A percentile compares a stretch with the other conserved stretches of the same genome.
phyloP scores from a whole-genome alignment of 2,329 filamentous ascomycete genomes.

The Ceratocystis huliohia region DNA sequence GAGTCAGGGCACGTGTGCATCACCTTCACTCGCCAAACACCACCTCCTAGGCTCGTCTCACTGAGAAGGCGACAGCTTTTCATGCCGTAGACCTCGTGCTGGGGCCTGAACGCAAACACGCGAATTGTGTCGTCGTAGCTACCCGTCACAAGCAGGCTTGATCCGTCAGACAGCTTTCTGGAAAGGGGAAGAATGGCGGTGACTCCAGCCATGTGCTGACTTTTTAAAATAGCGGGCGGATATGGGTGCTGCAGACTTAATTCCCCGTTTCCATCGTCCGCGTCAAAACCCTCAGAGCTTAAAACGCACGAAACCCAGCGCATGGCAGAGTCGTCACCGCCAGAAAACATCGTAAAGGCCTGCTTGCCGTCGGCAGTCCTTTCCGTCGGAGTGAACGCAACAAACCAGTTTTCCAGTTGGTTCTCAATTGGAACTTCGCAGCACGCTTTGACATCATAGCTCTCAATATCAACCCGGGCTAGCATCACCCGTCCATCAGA shows the following conservation, averaged over 20 bases:
- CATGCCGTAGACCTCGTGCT: conserved; percentile 31
- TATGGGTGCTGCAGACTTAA: conserved; percentile 23
- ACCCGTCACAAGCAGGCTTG: conserved; percentile 60
- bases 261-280: conserved; percentile 19
- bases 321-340: conserved; percentile 62
- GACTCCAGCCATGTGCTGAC: conserved; percentile 65
- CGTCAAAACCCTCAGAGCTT: conserved; percentile 11
- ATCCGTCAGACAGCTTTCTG: conserved; percentile 30
- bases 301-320: conserved; percentile 33
- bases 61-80: conserved; percentile 42
- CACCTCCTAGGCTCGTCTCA: conserved; percentile 57
- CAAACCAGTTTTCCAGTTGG: conserved; percentile 60
- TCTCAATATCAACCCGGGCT: conserved; percentile 34
- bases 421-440: conserved; percentile 36
- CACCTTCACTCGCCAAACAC: conserved; percentile 75
- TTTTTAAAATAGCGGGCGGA: conserved; percentile 30
- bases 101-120: conserved; percentile 43
- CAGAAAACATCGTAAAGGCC: conserved; percentile 45
- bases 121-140: conserved; percentile 83
- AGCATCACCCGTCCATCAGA: conserved; percentile 53
- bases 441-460: conserved; percentile 29
- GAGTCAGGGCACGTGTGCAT: conserved; percentile 31
- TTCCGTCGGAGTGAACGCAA: conserved; percentile 41
- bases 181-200: conserved; percentile 69
- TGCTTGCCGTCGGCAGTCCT: conserved; percentile 19